Evolutionary conservation across 768 basidiomycete genomes (phyloP).

Genomic region (Termitomyces eurrhizus): DNA sequence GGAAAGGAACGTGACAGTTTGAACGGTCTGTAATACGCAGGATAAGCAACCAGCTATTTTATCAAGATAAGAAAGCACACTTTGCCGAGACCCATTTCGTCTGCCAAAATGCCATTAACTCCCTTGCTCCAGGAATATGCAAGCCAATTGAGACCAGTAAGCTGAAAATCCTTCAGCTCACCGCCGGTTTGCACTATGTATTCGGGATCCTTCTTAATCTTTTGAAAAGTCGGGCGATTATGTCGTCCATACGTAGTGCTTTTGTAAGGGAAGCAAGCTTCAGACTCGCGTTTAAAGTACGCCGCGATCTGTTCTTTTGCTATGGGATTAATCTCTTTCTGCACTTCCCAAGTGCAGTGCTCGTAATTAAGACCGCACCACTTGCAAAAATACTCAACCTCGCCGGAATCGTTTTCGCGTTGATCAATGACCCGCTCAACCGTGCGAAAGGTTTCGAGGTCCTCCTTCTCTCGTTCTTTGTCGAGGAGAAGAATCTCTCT

Average conservation of each 20-base stretch:
- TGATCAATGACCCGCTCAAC: slow-evolving; percentile 89
- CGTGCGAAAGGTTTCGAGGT: slow-evolving; percentile 84
- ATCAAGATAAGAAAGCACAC: slow-evolving; percentile 27
- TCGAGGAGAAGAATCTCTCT: slow-evolving; percentile 85
- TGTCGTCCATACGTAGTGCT: slow-evolving; percentile 63
- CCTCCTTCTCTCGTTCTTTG: slow-evolving; percentile 87
- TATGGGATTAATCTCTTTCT: slow-evolving; percentile 74
- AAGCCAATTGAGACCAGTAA: slow-evolving; percentile 98
- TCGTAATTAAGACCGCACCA: slow-evolving; percentile 93
- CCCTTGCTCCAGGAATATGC: slow-evolving; percentile 93
- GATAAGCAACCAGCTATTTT: slow-evolving; percentile 4
- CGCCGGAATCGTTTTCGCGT: slow-evolving; percentile 54
- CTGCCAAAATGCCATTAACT: slow-evolving; percentile 95
- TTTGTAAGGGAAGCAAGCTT: slow-evolving; percentile 83
- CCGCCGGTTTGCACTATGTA: slow-evolving; percentile 81
- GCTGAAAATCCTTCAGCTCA: slow-evolving; percentile 93
- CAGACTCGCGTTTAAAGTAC: slow-evolving; percentile 72
- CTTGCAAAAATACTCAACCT: slow-evolving; percentile 92
- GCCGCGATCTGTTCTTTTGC: slow-evolving; percentile 77
- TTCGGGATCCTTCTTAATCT: slow-evolving; percentile 84
- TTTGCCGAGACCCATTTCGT: slow-evolving; percentile 99
- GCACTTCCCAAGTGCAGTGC: slow-evolving; percentile 93
- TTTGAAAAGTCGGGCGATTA: slow-evolving; percentile 73
- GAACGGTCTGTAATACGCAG: slow-evolving; percentile 63
- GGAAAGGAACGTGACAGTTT: slow-evolving; percentile 92